A percentile compares a stretch with the other conserved stretches of the same genome.
These are phyloP conservation scores for Ogataea pignaliae DNA, from an alignment of 805 yeast genomes.

Conservation along the genomic window DNA sequence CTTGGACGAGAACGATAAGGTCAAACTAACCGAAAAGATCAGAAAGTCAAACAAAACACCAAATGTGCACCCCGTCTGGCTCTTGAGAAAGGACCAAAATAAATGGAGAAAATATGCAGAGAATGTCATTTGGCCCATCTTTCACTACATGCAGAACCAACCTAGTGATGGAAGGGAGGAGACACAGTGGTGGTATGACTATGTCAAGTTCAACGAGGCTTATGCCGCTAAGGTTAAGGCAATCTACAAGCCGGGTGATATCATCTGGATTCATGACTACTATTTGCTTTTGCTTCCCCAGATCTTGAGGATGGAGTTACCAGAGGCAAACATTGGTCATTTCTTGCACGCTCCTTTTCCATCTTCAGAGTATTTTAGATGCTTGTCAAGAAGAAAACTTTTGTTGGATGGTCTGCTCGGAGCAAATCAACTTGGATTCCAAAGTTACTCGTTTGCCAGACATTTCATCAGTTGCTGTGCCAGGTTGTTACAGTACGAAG, in stretches of 20 bases:
- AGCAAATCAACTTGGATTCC: slow-evolving; percentile 81
- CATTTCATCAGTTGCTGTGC: slow-evolving; percentile 91
- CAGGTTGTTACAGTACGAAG: slow-evolving; percentile 80
- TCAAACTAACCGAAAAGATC: slow-evolving; percentile 43
- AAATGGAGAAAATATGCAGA: slow-evolving; percentile 92
- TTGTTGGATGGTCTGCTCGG: slow-evolving; percentile 90
- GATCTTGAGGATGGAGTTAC: slow-evolving; percentile 70
- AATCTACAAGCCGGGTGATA: slow-evolving; percentile 81
- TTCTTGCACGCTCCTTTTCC: slow-evolving; percentile 93
- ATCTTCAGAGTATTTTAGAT: slow-evolving; percentile 87
- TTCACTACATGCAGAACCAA: slow-evolving; percentile 85
- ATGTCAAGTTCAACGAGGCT: slow-evolving; percentile 85
- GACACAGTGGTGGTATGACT: slow-evolving; percentile 76
- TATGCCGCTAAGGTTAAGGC: slow-evolving; percentile 74
- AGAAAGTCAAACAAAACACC: slow-evolving; percentile 41
- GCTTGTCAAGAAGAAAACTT: slow-evolving; percentile 77
- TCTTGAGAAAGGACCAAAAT: slow-evolving; percentile 69
- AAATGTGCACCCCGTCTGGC: slow-evolving; percentile 83
- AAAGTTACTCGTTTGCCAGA: slow-evolving; percentile 77
- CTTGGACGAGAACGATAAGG: slow-evolving; percentile 52
- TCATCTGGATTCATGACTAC: slow-evolving; percentile 91
- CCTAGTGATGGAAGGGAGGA: slow-evolving; percentile 67
- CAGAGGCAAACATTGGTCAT: slow-evolving; percentile 70
- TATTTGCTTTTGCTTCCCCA: slow-evolving; percentile 79
- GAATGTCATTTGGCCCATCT: slow-evolving; percentile 86